Percentiles rank a stretch among this genome's conserved stretches.
Evolutionary conservation across 1,284 basidiomycete genomes (phyloP).

Genomic region (Xerocomus minutiporus): DNA sequence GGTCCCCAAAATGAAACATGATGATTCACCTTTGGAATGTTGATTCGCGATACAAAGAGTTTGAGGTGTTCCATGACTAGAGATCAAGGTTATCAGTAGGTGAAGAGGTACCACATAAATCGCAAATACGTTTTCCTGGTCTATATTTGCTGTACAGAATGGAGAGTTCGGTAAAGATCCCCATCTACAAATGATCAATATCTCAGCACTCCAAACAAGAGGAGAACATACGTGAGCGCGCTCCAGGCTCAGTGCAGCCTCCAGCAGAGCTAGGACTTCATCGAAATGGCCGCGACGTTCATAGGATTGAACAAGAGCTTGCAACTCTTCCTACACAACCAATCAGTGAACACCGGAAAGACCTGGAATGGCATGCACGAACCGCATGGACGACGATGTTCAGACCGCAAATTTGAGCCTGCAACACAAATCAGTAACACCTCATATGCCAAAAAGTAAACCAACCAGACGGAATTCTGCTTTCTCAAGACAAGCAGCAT

Average conservation of each 20-base stretch:
- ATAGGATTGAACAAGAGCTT: constrained; percentile 78
- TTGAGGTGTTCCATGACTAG: constrained; percentile 98
- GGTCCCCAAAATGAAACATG: constrained; percentile 1
- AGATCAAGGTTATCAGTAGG: constrained; percentile 7
- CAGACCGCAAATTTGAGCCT: constrained; percentile 97
- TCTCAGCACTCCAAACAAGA: background rate
- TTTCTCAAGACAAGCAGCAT: constrained; percentile 97
- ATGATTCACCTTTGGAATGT: constrained; percentile 68
- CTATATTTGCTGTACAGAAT: constrained; percentile 95
- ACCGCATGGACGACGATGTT: constrained; percentile 92
- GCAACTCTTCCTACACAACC: constrained; percentile 74
- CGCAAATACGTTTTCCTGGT: constrained; percentile 77
- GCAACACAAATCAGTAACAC: constrained; percentile 6
- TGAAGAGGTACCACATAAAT: constrained; percentile 10
- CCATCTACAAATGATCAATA: constrained; percentile 54
- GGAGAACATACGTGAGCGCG: constrained; percentile 77
- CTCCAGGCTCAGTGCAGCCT: constrained; percentile 93
- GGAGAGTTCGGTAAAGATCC: constrained; percentile 92
- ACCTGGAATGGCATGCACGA: constrained; percentile 27
- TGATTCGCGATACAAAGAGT: constrained; percentile 95
- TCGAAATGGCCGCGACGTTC: constrained; percentile 93
- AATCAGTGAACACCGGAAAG: constrained; percentile 3
- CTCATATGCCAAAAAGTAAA: constrained; percentile 5
- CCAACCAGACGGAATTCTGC: constrained; percentile 85
- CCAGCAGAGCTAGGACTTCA: constrained; percentile 86